phyloP scores from a whole-genome alignment of 2,329 filamentous ascomycete genomes.

The Claviceps digitariae region DNA sequence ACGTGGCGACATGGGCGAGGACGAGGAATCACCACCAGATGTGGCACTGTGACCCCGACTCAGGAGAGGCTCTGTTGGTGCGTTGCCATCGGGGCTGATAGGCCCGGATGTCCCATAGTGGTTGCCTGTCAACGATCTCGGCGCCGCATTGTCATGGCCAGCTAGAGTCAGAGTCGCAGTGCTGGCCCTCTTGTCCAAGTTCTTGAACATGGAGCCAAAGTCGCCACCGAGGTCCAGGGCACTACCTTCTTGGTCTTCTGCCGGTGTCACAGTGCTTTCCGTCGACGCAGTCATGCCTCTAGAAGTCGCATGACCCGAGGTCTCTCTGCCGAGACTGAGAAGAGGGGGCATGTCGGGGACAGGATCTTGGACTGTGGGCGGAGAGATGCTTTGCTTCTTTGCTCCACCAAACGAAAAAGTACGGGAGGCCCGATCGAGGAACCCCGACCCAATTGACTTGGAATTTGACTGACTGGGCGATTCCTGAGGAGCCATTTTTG shows the following conservation, averaged over 20 bases:
- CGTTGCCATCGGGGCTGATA: slow-evolving; percentile 31
- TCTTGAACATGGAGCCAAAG: slow-evolving; percentile 41
- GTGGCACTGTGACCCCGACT: slow-evolving; percentile 38
- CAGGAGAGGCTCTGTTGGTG: slow-evolving; percentile 30
- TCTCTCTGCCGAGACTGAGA: slow-evolving; percentile 19
- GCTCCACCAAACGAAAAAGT: slow-evolving; percentile 47
- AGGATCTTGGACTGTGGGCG: slow-evolving; percentile 16
- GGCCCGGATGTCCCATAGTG: slow-evolving; percentile 30
- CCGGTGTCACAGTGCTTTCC: slow-evolving; percentile 36
- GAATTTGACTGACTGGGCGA: slow-evolving; percentile 26
- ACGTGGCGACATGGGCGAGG: neutral
- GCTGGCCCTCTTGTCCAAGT: slow-evolving; percentile 42
- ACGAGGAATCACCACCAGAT: slow-evolving; percentile 21
- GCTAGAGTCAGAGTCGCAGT: slow-evolving; percentile 33
- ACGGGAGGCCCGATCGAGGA: slow-evolving; percentile 41
- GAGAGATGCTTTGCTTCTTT: slow-evolving; percentile 31
- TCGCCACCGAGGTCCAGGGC: slow-evolving; percentile 42
- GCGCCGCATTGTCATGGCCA: slow-evolving; percentile 23
- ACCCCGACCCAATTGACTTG: slow-evolving; percentile 36
- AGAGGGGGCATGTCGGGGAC: slow-evolving; percentile 26
- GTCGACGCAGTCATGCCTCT: slow-evolving; percentile 42
- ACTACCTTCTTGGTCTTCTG: slow-evolving; percentile 30
- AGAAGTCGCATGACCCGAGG: slow-evolving; percentile 20
- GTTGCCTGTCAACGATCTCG: slow-evolving; percentile 32
- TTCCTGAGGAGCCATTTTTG: slow-evolving; percentile 25